A percentile compares a stretch with the other conserved stretches of the same genome.
Evolutionary conservation across 768 basidiomycete species (phyloP).

Genomic region (Rossbeevera mucosa): DNA sequence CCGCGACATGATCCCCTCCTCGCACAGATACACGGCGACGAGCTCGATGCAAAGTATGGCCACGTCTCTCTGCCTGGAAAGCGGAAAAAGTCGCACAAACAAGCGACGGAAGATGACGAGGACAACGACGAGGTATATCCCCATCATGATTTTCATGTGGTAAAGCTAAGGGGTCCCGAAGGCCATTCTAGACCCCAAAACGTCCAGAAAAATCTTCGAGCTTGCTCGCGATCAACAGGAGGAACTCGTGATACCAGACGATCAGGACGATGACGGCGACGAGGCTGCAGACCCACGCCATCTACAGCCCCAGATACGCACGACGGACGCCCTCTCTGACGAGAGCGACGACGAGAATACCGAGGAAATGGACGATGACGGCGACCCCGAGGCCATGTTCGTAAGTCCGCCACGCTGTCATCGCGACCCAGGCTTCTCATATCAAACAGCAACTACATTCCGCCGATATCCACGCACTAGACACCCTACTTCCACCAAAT

Average conservation of each 20-base stretch:
- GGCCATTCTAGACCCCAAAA: slow-evolving; percentile 74
- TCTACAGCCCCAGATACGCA: slow-evolving; percentile 21
- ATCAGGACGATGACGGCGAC: slow-evolving; percentile 44
- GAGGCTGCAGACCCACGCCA: slow-evolving; percentile 25
- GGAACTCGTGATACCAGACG: slow-evolving; percentile 66
- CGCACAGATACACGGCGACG: slow-evolving; percentile 78
- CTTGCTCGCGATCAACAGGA: slow-evolving; percentile 92
- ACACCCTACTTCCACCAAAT: slow-evolving; percentile 73
- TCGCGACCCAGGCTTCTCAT: slow-evolving; percentile 3
- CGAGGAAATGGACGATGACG: slow-evolving; percentile 19
- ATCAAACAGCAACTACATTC: slow-evolving; percentile 77
- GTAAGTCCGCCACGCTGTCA: slow-evolving; percentile 35
- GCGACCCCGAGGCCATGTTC: slow-evolving; percentile 56
- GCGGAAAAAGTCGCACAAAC: slow-evolving; percentile 57
- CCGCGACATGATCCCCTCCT: slow-evolving; percentile 84
- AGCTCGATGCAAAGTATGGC: slow-evolving; percentile 71
- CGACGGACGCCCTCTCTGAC: slow-evolving; percentile 52
- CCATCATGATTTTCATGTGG: slow-evolving; percentile 3
- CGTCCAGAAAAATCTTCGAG: slow-evolving; percentile 84
- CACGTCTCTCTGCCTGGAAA: slow-evolving; percentile 71
- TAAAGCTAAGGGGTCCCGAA: slow-evolving; percentile 26
- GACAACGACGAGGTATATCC: slow-evolving; percentile 55
- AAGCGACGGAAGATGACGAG: slow-evolving; percentile 34
- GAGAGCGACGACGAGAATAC: slow-evolving; percentile 42
- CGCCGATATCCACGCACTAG: slow-evolving; percentile 81